Evolutionary conservation across 768 basidiomycete genomes (phyloP), one percentile per base, ranked within the genome.

Genomic region (Leccinum subgranulosum): DNA sequence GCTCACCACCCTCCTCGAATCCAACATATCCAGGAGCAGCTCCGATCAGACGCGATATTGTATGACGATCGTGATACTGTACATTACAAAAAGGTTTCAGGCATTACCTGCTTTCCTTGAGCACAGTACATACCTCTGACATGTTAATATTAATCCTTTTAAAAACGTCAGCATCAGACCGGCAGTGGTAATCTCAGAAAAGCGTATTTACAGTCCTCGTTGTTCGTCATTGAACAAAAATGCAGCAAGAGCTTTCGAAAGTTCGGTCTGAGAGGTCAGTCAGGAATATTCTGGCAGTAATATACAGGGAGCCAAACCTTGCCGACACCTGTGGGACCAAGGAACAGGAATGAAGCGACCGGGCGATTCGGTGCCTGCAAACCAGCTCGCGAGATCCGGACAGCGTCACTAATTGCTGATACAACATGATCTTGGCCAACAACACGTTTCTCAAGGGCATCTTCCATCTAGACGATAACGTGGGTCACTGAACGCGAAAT

Each of bases 171-270:
- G 25, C 8, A 50, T 55, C 49, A 41, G 56, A 47, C 33, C 0
- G 6, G 36, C 4, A 12, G 29, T 49, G 6, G 29, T 31, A 21
- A 39, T 57, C 23, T 17, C 36, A 34, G 55, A 45, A 21, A 27
- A 31, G 17, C 25, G 5, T 6, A 79, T 84, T 73, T 66, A 92
- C 92, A 96, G 66, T 10, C 91, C 94, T 43, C 89, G 78, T 57
- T 88, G 85, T 67, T 94, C 92, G 60, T 94, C 91, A 58, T 93
- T 88, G 75, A 92, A 97, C 56, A 98, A 69, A 79, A 97, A 97
- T 0, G 79, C 81, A 0, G 94, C 93, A 12, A 98, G 80, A 0
- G 90, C 85, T 73, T 97, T 97, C 67, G 88, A 89, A 8, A 97
- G 78, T 63, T 94, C 93, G 0, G 94, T 96, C 88, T 69, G 54